phyloP scores from a whole-genome alignment of 2,329 filamentous ascomycete species.

The Ramularia endophylla region DNA sequence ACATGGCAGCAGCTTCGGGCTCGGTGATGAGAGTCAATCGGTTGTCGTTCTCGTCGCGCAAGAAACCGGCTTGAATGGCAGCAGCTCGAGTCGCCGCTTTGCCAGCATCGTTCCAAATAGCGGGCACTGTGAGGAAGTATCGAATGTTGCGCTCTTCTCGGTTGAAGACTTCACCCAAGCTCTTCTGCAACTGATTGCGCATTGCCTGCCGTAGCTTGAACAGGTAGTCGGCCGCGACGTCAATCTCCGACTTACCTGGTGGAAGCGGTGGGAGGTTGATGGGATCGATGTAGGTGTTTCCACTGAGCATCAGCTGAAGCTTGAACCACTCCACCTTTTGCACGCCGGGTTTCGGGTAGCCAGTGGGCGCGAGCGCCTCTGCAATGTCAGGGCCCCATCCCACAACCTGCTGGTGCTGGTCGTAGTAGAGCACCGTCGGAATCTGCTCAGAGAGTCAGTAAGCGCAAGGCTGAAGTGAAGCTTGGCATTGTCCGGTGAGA shows the following conservation, averaged over 20 bases:
- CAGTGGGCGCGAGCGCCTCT: conserved; percentile 90
- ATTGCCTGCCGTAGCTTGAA: conserved; percentile 98
- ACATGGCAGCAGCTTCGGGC: conserved; percentile 93
- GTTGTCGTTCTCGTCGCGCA: conserved; percentile 97
- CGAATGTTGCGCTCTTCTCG: conserved; percentile 96
- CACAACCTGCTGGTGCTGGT: conserved; percentile 99
- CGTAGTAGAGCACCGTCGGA: conserved; percentile 98
- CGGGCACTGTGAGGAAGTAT: conserved; percentile 97
- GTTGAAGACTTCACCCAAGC: conserved; percentile 94
- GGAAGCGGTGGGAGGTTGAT: conserved; percentile 97
- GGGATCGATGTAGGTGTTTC: conserved; percentile 98
- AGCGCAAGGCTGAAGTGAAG: not conserved
- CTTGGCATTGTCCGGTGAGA: conserved; percentile 5
- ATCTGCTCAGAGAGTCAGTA: conserved; percentile 55
- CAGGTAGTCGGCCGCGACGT: conserved; percentile 98
- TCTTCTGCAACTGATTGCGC: conserved; percentile 93
- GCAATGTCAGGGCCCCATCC: conserved; percentile 98
- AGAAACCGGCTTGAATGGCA: conserved; percentile 93
- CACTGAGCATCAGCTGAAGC: conserved; percentile 95
- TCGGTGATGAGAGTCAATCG: conserved; percentile 90
- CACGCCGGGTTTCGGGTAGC: conserved; percentile 94
- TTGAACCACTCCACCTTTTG: conserved; percentile 99
- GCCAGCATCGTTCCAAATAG: conserved; percentile 98
- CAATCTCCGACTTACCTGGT: conserved; percentile 96
- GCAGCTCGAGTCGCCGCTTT: conserved; percentile 95